phyloP scores from a whole-genome alignment of 768 basidiomycete genomes.

The Pleurotus pulmonarius region DNA sequence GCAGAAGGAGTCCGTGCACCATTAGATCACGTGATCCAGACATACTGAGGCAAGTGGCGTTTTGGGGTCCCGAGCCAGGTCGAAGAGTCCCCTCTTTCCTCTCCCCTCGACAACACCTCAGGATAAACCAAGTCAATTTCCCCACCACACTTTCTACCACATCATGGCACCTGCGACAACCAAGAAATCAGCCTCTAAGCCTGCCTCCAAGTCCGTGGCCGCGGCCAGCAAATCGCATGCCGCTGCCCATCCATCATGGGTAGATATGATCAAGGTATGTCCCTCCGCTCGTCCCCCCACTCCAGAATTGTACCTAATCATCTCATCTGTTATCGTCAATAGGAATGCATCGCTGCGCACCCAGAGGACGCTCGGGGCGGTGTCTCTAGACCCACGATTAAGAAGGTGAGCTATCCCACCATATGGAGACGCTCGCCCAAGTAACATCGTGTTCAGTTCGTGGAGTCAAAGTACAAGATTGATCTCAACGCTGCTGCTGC shows the following conservation, averaged over 20 bases:
- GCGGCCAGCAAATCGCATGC: conserved; percentile 30
- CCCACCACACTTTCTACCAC: conserved; percentile 1
- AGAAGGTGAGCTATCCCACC: conserved; percentile 48
- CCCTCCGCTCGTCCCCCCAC: conserved; percentile 9
- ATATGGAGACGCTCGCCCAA: conserved; percentile 11
- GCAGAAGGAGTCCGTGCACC: conserved; percentile 16
- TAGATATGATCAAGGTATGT: conserved; percentile 77
- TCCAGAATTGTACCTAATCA: conserved; percentile 26
- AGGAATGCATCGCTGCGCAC: conserved; percentile 73
- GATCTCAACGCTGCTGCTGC: conserved; percentile 69
- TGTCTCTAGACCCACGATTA: conserved; percentile 80
- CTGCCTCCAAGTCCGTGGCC: conserved; percentile 28
- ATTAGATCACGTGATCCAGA: conserved; percentile 16
- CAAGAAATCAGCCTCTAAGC: conserved; percentile 38
- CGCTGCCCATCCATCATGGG: conserved; percentile 60
- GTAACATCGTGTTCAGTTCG: conserved; percentile 46
- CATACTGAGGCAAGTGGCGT: conserved; percentile 19
- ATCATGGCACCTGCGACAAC: conserved; percentile 20
- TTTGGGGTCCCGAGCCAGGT: conserved; percentile 17
- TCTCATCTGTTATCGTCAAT: conserved; percentile 18
- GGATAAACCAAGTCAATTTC: conserved; percentile 10
- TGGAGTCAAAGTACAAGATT: conserved; percentile 80
- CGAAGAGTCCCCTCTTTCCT: conserved; percentile 1
- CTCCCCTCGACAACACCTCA: conserved; percentile 19
- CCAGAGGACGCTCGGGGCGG: conserved; percentile 69